A percentile compares a stretch with the other conserved stretches of the same genome.
Evolutionary conservation across 352 stramenopile species (phyloP).

Genomic region (Vaucheria bursata): DNA sequence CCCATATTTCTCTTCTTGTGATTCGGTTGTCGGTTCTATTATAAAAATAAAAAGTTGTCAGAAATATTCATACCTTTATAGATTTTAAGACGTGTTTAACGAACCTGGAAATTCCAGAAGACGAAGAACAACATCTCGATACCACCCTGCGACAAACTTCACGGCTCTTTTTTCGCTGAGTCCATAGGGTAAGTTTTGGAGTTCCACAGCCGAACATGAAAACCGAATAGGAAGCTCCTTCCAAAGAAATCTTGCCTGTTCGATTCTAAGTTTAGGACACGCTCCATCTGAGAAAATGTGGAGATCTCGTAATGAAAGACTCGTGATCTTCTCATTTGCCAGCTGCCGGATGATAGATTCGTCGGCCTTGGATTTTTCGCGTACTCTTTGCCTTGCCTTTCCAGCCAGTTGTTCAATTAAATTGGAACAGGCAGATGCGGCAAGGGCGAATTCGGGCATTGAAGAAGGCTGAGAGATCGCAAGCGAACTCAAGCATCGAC

Average conservation of each 20-base stretch:
- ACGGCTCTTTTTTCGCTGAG: constrained; percentile 37
- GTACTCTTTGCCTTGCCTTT: too few relatives aligned
- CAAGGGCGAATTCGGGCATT: too few relatives aligned
- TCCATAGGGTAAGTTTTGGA: constrained; percentile 38
- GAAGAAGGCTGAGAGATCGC: too few relatives aligned
- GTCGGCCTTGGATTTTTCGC: too few relatives aligned
- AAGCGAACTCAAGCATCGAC: too few relatives aligned
- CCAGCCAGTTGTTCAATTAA: too few relatives aligned
- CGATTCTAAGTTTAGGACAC: constrained; percentile 12
- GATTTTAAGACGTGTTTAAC: too few relatives aligned
- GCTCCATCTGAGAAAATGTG: constrained; percentile 31
- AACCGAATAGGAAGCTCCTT: constrained; percentile 44
- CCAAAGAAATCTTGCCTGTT: constrained; percentile 38
- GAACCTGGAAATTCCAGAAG: constrained; percentile 1
- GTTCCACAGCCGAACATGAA: constrained; percentile 38
- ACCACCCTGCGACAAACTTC: constrained; percentile 24
- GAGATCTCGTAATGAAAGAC: constrained; percentile 35
- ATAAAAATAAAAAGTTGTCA: too few relatives aligned
- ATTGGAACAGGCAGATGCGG: too few relatives aligned
- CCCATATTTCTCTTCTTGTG: constrained; percentile 22
- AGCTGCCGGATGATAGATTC: constrained; percentile 5
- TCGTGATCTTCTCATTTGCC: constrained; percentile 15
- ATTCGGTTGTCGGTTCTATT: background rate
- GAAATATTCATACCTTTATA: too few relatives aligned
- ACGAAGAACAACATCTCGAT: constrained; percentile 1